Conservation (phyloP, 1,139 yeast genomes). For the Pichia sp. region DNA sequence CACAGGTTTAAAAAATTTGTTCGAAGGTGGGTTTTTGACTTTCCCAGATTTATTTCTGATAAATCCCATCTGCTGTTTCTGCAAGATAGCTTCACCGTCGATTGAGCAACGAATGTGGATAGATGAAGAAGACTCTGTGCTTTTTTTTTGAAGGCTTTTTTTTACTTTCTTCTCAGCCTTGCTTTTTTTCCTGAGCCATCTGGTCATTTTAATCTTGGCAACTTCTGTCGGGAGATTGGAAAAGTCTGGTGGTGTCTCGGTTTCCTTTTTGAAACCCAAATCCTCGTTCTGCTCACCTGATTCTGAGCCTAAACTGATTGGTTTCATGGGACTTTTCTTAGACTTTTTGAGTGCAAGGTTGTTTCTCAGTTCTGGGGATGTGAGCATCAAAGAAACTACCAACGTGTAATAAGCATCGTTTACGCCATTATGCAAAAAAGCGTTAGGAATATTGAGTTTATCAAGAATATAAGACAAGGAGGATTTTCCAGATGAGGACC, state of each 20-base stretch:
- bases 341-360: constrained; percentile 16
- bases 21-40: constrained; percentile 14
- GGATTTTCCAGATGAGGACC: constrained; percentile 36
- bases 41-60: background rate
- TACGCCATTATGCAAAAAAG: constrained; percentile 74
- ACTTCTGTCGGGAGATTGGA: constrained; percentile 4
- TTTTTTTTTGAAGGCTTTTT: background rate
- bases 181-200: constrained; percentile 8
- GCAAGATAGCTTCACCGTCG: constrained; percentile 12
- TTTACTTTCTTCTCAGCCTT: constrained; percentile 8
- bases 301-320: background rate
- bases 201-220: constrained; percentile 7
- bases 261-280: background rate
- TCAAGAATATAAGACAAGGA: constrained; percentile 51
- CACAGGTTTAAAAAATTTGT: constrained; percentile 19
- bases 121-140: background rate
- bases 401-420: constrained; percentile 76
- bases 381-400: constrained; percentile 26
- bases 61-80: constrained; percentile 9
- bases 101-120: constrained; percentile 17
- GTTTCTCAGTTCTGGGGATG: constrained; percentile 26
- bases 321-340: background rate
- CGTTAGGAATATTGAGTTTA: constrained; percentile 54
- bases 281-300: background rate
- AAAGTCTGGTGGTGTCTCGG: constrained; percentile 9